These are phyloP conservation scores for Coprinopsis strossmayeri DNA, from an alignment of 768 basidiomycete genomes.

Conservation along the genomic window DNA sequence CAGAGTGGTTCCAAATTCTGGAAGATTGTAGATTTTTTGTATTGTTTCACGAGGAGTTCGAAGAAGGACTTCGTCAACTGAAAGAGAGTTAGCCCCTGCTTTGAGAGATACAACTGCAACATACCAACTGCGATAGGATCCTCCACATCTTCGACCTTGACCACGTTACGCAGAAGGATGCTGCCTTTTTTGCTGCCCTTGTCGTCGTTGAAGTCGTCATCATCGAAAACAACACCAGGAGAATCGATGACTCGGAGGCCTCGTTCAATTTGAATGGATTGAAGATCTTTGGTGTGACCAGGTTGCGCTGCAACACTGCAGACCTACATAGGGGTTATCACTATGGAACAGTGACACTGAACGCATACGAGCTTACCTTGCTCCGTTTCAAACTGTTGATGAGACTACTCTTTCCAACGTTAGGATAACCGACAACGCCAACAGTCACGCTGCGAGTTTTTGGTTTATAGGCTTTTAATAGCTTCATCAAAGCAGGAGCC, in stretches of 20 bases:
- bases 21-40: slow-evolving; percentile 81
- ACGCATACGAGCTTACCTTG: slow-evolving; percentile 47
- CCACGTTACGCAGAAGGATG: slow-evolving; percentile 78
- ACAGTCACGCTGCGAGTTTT: slow-evolving; percentile 70
- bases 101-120: slow-evolving; percentile 20
- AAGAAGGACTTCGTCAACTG: slow-evolving; percentile 82
- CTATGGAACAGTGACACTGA: background rate
- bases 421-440: slow-evolving; percentile 94
- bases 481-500: slow-evolving; percentile 67
- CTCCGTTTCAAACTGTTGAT: slow-evolving; percentile 89
- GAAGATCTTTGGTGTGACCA: slow-evolving; percentile 88
- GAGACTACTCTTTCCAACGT: slow-evolving; percentile 92
- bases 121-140: slow-evolving; percentile 86
- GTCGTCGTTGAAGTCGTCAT: slow-evolving; percentile 45
- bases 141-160: slow-evolving; percentile 85
- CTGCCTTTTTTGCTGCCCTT: slow-evolving; percentile 49
- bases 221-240: slow-evolving; percentile 95
- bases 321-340: slow-evolving; percentile 37
- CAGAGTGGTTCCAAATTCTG: slow-evolving; percentile 60
- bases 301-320: slow-evolving; percentile 93
- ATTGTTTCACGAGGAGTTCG: slow-evolving; percentile 68
- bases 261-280: slow-evolving; percentile 88
- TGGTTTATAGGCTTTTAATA: slow-evolving; percentile 81
- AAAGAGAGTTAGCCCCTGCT: slow-evolving; percentile 1
- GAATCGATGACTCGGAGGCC: slow-evolving; percentile 92